Percentiles rank a stretch among this genome's conserved stretches.
Evolutionary conservation across 371 early-diverging fungal species (phyloP).

Genomic region (Coemansia sp.): DNA sequence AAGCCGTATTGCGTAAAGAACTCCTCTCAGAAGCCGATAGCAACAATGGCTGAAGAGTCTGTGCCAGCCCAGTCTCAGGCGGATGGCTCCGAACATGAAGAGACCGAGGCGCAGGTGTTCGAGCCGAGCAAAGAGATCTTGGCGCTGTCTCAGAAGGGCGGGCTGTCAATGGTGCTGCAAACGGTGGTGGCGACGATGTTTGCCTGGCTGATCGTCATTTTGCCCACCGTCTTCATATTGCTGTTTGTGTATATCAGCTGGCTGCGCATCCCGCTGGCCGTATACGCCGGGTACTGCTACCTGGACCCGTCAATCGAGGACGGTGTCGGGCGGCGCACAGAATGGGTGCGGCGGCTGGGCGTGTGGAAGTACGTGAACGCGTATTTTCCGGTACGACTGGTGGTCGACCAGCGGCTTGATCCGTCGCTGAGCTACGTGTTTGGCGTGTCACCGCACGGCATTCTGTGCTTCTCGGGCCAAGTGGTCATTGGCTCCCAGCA

Average conservation of each 20-base stretch:
- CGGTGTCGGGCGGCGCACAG: conserved; percentile 60
- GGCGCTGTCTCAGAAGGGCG: conserved; percentile 25
- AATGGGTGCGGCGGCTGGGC: conserved; percentile 57
- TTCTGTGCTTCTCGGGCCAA: conserved; percentile 80
- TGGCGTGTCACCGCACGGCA: conserved; percentile 82
- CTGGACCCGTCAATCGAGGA: conserved; percentile 40
- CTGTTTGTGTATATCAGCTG: conserved; percentile 21
- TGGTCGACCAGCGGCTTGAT: conserved; percentile 61
- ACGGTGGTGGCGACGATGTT: conserved; percentile 36
- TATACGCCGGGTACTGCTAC: conserved; percentile 40
- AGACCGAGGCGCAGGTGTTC: conserved; percentile 27
- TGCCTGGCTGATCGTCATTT: conserved; percentile 27
- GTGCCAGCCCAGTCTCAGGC: too few relatives aligned
- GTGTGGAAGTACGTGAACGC: conserved; percentile 77
- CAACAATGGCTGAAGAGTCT: neutral
- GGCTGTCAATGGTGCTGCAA: conserved; percentile 23
- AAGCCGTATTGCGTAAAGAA: neutral
- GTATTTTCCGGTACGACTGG: conserved; percentile 75
- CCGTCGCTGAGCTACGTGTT: conserved; percentile 61
- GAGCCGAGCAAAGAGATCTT: conserved; percentile 38
- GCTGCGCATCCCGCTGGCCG: conserved; percentile 35
- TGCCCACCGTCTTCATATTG: conserved; percentile 24
- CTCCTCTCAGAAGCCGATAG: neutral
- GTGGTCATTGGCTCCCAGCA: conserved; percentile 79
- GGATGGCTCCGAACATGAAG: neutral